phyloP scores from a whole-genome alignment of 305 asterid species.

The Rubia balearica region DNA sequence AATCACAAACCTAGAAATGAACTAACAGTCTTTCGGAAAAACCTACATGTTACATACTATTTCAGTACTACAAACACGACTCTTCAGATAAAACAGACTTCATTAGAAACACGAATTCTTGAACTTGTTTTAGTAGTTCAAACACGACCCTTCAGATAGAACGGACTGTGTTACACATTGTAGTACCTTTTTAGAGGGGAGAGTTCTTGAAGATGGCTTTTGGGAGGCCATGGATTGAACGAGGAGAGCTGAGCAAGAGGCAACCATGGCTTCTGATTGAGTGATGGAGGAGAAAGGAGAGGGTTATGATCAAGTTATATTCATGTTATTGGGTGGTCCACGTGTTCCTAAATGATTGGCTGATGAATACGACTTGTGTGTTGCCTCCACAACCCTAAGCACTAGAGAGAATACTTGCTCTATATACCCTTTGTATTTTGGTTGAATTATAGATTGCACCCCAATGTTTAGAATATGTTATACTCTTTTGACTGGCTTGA shows the following conservation, averaged over 20 bases:
- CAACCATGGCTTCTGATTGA: slow-evolving; percentile 25
- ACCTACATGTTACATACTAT: too few species aligned
- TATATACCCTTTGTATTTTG: neutral
- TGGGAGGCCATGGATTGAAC: slow-evolving; percentile 69
- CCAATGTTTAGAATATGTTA: neutral
- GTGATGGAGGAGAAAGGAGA: slow-evolving; percentile 12
- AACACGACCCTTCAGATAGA: neutral
- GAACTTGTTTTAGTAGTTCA: neutral
- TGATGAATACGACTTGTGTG: neutral
- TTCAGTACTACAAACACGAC: neutral
- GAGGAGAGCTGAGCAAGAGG: slow-evolving; percentile 36
- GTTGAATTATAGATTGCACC: neutral
- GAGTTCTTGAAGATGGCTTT: slow-evolving; percentile 45
- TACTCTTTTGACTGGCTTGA: too few species aligned
- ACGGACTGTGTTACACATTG: neutral
- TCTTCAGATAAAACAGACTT: neutral
- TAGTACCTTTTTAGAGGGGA: slow-evolving; percentile 50
- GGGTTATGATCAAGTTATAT: slow-evolving; percentile 5
- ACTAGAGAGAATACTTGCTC: neutral
- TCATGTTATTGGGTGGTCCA: slow-evolving; percentile 10
- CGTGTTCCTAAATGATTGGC: slow-evolving; percentile 11
- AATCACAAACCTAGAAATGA: too few species aligned
- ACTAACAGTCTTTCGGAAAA: too few species aligned
- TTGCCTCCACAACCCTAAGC: neutral
- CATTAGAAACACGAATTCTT: too few species aligned